Conservation (phyloP, 2,329 filamentous ascomycete genomes). For the Mollisia scopiformis region DNA sequence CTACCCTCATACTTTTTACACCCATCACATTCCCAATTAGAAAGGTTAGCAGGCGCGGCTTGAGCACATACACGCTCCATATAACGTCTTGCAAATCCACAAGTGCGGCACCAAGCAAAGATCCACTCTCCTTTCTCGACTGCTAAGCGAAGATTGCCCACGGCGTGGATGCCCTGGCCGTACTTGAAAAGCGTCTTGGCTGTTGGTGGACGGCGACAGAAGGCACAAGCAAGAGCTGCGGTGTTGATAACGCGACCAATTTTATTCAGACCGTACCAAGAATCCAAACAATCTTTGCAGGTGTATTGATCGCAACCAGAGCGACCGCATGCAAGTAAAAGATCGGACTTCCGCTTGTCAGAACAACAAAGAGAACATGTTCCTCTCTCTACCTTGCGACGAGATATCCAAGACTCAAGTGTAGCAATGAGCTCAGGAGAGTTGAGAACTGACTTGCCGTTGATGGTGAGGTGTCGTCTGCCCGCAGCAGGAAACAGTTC, state of each 20-base stretch:
- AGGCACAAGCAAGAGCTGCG: slow-evolving; percentile 19
- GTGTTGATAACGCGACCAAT: slow-evolving; percentile 23
- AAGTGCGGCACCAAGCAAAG: slow-evolving; percentile 20
- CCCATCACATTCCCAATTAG: slow-evolving; percentile 6
- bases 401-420: slow-evolving; percentile 21
- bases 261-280: slow-evolving; percentile 24
- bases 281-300: slow-evolving; percentile 17
- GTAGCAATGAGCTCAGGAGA: slow-evolving; percentile 3
- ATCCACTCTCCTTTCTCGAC: slow-evolving; percentile 20
- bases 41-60: slow-evolving; percentile 17
- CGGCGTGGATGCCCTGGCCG: slow-evolving; percentile 25
- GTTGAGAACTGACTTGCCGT: slow-evolving; percentile 23
- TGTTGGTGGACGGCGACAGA: slow-evolving; percentile 21
- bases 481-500: slow-evolving; percentile 13
- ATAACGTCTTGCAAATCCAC: slow-evolving; percentile 17
- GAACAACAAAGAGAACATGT: slow-evolving; percentile 25
- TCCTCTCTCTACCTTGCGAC: slow-evolving; percentile 12
- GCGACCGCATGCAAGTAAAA: slow-evolving; percentile 19
- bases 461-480: slow-evolving; percentile 5
- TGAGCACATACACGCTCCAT: slow-evolving; percentile 21
- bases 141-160: slow-evolving; percentile 16
- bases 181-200: slow-evolving; percentile 21
- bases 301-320: slow-evolving; percentile 14
- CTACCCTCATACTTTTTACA: neutral
- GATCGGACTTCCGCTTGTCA: slow-evolving; percentile 11